Evolutionary conservation across 2,329 filamentous ascomycete species (phyloP), one percentile per base, ranked within the genome.

Genomic region (Alternaria gaisen): DNA sequence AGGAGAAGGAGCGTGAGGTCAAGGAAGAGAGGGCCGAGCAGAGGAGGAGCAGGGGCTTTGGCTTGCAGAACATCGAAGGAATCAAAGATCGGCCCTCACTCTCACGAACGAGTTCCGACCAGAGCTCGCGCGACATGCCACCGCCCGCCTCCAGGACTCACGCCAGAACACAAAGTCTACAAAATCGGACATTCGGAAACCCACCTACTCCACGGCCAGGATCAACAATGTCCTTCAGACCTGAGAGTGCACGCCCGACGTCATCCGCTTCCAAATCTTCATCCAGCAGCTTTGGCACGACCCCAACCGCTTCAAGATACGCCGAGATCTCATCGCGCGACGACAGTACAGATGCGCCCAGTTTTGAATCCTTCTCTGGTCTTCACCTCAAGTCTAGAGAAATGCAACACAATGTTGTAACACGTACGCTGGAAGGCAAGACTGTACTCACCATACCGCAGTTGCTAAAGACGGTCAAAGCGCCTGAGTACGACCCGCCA

Each of bases 311-410:
- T 10, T 62, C 72, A n/a, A 75, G 72, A 28, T 73, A 77, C 56
- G 69, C 71, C 18, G 73, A 76, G 28, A 77, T 72, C 11, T 67
- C 69, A 26, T 66, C 72, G 54, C 60, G 74, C 36, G 73, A 75
- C 34, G 69, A 75, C 52, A 74, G 90, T 2, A 86, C 87, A 46
- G 96, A 77, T 24, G 71, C 72, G 1, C 60, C 74, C 2, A 73
- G 73, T 43, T 79, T 95, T 70, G 95, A 99, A 71, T 87, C 92
- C 3, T 97, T 94, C 77, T 97, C 95, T 6, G 88, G 89, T 30
- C 83, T 94, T 38, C 93, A 97, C 74, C 85, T 99, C 14, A 91
- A 91, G 5, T 93, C 89, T 64, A 88, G 95, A 32, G 90, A 93
- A 38, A 86, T 98, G 46, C 91, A 93, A 2, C 94, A 98, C 77